These are phyloP conservation scores for Erythrobasidium hasegawianum DNA, from an alignment of 1,284 basidiomycete species.

Conservation along the genomic window DNA sequence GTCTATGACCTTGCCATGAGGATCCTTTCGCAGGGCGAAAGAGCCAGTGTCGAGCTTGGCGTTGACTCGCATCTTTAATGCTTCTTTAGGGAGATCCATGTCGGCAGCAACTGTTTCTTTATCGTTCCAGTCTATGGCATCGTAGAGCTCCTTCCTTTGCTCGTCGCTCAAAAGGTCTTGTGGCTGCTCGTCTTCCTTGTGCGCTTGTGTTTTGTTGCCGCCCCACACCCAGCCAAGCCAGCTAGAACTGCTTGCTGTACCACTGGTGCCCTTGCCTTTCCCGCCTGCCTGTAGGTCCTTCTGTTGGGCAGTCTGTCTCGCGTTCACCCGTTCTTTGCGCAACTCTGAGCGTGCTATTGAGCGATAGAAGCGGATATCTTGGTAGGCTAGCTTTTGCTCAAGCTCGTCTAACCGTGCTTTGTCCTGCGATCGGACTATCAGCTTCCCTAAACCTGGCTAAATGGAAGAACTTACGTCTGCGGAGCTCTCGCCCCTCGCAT, in stretches of 20 bases:
- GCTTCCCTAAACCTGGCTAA: neutral
- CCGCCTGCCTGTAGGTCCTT: slow-evolving; percentile 51
- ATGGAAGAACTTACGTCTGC: slow-evolving; percentile 52
- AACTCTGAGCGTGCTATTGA: slow-evolving; percentile 88
- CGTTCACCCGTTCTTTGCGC: slow-evolving; percentile 67
- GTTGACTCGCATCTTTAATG: slow-evolving; percentile 71
- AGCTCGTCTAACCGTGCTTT: slow-evolving; percentile 60
- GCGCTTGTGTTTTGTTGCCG: slow-evolving; percentile 42
- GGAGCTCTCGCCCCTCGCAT: slow-evolving; percentile 58
- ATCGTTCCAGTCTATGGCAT: slow-evolving; percentile 91
- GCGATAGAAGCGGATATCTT: slow-evolving; percentile 96
- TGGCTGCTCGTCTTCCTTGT: slow-evolving; percentile 50
- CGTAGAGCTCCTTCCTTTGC: slow-evolving; percentile 88
- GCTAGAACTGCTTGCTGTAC: slow-evolving; percentile 53
- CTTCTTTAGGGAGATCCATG: slow-evolving; percentile 67
- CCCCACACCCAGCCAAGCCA: slow-evolving; percentile 89
- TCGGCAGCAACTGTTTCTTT: slow-evolving; percentile 59
- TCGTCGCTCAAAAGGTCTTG: slow-evolving; percentile 78
- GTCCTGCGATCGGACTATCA: slow-evolving; percentile 57
- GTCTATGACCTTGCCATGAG: slow-evolving; percentile 62
- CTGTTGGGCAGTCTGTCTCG: slow-evolving; percentile 66
- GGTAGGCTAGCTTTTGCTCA: slow-evolving; percentile 81
- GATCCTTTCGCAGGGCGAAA: slow-evolving; percentile 69
- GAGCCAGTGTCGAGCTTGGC: slow-evolving; percentile 82
- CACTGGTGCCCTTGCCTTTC: slow-evolving; percentile 51